Evolutionary conservation across 1,284 basidiomycete species (phyloP), one percentile per base, ranked within the genome.

Genomic region (Leucoagaricus sp.): DNA sequence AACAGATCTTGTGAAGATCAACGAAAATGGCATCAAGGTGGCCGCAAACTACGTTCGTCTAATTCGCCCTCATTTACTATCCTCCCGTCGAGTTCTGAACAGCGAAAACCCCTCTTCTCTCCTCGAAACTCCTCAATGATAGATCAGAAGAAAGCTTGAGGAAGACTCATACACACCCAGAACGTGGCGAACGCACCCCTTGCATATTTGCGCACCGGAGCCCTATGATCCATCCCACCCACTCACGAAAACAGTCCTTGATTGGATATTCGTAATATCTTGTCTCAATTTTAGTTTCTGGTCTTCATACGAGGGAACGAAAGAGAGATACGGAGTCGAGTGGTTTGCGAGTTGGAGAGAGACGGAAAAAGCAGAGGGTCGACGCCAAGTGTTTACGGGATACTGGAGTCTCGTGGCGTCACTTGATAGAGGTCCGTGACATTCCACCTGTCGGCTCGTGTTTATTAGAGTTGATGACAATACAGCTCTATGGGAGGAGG

Each of bases 211-310:
- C 60, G 87, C 91, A 7, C 73, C 80, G 0, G 84, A 87, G 59
- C 81, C 84, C 0, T 85, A 83, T 65, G 74, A 80, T 34, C 72
- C 78, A 4, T 62, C 70, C 2, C 74, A 86, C 51, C 79, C 83
- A 2, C 70, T 76, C 48, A 87, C 84, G 17, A 79, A 75, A 64
- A 69, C 76, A 36, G 80, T 82, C 25, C 74, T 93, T 28, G 76
- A 93, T 70, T 93, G 91, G 91, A 86, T 94, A 59, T 93, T 94
- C 70, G 78, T 93, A 51, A 85, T 94, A 33, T 91, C 91, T 0
- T 79, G 87, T 1, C 78, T 93, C 47, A 94, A 94, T 69, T 94
- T 94, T 70, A 89, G 85, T 62, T 94, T 94, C 66, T 94, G 91
- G 91, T 92, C 90, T 0, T 83, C 87, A 60, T 76, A 73, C 42